Conservation (phyloP, 768 basidiomycete genomes). For the Inosperma sp. region DNA sequence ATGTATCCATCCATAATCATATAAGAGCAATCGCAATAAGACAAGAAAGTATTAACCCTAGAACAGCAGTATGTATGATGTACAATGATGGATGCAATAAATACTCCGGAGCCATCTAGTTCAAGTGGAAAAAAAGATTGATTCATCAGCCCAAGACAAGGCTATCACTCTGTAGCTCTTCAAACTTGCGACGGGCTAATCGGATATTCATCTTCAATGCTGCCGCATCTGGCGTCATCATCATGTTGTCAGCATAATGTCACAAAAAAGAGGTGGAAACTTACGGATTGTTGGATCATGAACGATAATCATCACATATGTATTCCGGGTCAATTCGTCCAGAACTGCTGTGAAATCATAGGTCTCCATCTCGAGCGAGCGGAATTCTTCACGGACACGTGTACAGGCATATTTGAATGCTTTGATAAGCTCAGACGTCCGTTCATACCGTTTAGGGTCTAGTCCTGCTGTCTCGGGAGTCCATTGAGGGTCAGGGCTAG, state of each 20-base stretch:
- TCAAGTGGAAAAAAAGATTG: slow-evolving; percentile 1
- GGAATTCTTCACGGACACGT: slow-evolving; percentile 79
- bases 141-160: slow-evolving; percentile 34
- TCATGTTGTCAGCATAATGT: neutral
- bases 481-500: slow-evolving; percentile 19
- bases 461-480: slow-evolving; percentile 36
- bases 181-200: slow-evolving; percentile 82
- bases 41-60: too few species aligned
- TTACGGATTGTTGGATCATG: slow-evolving; percentile 85
- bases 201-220: slow-evolving; percentile 85
- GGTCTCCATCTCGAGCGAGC: slow-evolving; percentile 81
- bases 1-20: too few species aligned
- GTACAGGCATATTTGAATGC: slow-evolving; percentile 91
- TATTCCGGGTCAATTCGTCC: slow-evolving; percentile 90
- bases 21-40: too few species aligned
- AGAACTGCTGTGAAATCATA: slow-evolving; percentile 84
- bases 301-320: slow-evolving; percentile 86
- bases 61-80: slow-evolving; percentile 10
- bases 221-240: slow-evolving; percentile 62
- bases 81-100: slow-evolving; percentile 17
- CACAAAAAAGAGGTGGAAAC: slow-evolving; percentile 17
- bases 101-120: slow-evolving; percentile 9
- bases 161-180: slow-evolving; percentile 79
- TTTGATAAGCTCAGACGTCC: slow-evolving; percentile 91
- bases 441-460: slow-evolving; percentile 72